A percentile compares a stretch with the other conserved stretches of the same genome.
phyloP scores from a whole-genome alignment of 1,284 basidiomycete species.

The Apiotrichum gamsii region DNA sequence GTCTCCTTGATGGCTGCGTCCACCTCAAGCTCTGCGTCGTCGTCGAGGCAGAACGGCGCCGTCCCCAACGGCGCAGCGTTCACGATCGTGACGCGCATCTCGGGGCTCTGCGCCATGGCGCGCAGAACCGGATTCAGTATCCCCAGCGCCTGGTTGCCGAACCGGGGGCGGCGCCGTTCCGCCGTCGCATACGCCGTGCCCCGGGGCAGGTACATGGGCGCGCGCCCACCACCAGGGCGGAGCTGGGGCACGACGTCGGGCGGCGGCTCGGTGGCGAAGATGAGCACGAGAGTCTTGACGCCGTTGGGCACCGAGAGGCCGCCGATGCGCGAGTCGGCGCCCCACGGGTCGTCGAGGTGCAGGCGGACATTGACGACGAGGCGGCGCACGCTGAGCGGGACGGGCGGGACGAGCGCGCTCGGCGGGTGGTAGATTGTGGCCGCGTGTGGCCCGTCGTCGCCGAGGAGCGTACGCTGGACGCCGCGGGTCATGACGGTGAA shows the following conservation, averaged over 20 bases:
- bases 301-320: neutral
- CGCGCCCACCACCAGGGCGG: too few relatives aligned
- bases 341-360: neutral
- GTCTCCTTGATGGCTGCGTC: neutral
- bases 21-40: neutral
- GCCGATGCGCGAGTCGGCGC: neutral
- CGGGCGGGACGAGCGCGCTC: neutral
- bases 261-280: neutral
- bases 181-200: too few relatives aligned
- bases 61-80: neutral
- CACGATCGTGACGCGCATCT: neutral
- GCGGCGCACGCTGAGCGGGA: neutral
- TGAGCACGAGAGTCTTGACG: neutral
- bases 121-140: neutral
- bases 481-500: neutral
- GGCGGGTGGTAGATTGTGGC: neutral
- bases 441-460: neutral
- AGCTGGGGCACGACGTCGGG: neutral
- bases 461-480: neutral
- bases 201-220: too few relatives aligned
- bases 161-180: too few relatives aligned
- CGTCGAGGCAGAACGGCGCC: neutral
- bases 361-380: neutral
- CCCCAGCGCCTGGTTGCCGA: neutral
- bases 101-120: neutral